phyloP scores from a whole-genome alignment of 2,329 filamentous ascomycete genomes.

The Blastomyces emzantsi region DNA sequence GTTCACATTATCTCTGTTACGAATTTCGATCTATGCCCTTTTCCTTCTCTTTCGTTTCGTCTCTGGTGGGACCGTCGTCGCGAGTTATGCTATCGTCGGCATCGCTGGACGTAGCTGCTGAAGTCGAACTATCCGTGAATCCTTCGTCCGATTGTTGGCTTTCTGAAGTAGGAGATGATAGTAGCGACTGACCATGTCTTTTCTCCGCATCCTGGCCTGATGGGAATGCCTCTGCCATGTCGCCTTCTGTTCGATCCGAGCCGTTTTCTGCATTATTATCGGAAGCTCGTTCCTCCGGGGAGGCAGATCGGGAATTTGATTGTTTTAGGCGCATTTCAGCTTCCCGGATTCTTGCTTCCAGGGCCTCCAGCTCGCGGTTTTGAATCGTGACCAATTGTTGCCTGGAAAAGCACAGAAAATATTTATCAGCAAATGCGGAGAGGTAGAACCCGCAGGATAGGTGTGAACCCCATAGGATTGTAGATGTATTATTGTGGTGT shows the following conservation, averaged over 20 bases:
- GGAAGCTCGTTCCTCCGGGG: constrained; percentile 13
- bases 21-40: constrained; percentile 1
- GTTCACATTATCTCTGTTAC: not conserved
- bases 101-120: constrained; percentile 19
- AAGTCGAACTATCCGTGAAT: constrained; percentile 19
- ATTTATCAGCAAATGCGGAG: constrained; percentile 6
- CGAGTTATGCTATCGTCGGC: constrained; percentile 1
- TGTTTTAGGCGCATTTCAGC: constrained; percentile 68
- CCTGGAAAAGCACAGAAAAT: constrained; percentile 38
- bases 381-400: constrained; percentile 69
- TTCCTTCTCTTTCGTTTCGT: not conserved
- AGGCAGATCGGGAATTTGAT: constrained; percentile 18
- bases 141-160: constrained; percentile 19
- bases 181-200: constrained; percentile 15
- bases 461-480: not conserved
- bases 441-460: constrained; percentile 13
- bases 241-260: constrained; percentile 14
- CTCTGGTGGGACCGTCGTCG: not conserved
- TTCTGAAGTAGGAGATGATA: constrained; percentile 17
- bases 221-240: constrained; percentile 17
- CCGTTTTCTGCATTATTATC: constrained; percentile 11
- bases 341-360: constrained; percentile 74
- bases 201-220: constrained; percentile 17
- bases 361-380: constrained; percentile 69
- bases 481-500: not conserved